Conservation (phyloP, 768 basidiomycete species). For the Mrakia blollopis region DNA sequence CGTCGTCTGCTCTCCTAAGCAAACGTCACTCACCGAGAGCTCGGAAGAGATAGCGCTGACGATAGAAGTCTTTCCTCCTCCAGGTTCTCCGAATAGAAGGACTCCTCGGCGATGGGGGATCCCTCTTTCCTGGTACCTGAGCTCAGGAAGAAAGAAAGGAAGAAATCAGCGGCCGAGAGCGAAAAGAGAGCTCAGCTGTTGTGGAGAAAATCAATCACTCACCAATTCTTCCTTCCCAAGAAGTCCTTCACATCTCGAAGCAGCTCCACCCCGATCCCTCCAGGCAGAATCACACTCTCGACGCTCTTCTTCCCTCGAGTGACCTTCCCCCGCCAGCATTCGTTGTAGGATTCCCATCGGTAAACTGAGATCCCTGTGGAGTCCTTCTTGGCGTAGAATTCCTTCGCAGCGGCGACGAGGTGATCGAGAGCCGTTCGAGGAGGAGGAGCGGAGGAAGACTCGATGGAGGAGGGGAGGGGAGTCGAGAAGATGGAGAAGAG, state of each 20-base stretch:
- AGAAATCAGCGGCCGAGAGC: background rate
- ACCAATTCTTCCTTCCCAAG: constrained; percentile 61
- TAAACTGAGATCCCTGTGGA: background rate
- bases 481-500: background rate
- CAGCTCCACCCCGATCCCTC: constrained; percentile 57
- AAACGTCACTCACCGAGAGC: constrained; percentile 47
- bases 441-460: background rate
- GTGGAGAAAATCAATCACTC: background rate
- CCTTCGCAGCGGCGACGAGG: background rate
- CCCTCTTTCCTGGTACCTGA: constrained; percentile 59
- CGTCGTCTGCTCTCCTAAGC: too few species aligned
- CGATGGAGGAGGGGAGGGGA: background rate
- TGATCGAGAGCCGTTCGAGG: background rate
- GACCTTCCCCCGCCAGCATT: constrained; percentile 11
- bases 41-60: constrained; percentile 56
- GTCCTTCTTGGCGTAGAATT: constrained; percentile 11
- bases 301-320: constrained; percentile 46
- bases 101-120: constrained; percentile 79
- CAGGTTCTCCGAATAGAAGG: constrained; percentile 67
- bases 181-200: background rate
- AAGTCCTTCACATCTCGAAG: constrained; percentile 68
- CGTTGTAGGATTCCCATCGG: constrained; percentile 11
- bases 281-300: constrained; percentile 53
- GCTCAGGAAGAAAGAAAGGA: background rate
- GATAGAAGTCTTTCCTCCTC: constrained; percentile 63